phyloP scores from a whole-genome alignment of 163 green algal species.

The Dunaliella salina region DNA sequence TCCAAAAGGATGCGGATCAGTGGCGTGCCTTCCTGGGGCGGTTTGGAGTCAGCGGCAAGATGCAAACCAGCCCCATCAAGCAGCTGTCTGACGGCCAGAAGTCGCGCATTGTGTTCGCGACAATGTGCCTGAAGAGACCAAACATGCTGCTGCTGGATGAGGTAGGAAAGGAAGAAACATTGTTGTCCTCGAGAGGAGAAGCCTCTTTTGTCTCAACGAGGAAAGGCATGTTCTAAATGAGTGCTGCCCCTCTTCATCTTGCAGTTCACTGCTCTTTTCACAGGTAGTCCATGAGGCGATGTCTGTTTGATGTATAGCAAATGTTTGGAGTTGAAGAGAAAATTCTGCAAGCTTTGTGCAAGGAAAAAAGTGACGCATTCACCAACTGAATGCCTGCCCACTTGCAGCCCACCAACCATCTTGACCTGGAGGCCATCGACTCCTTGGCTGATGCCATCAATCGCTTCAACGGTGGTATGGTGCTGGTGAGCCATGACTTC shows the following conservation, averaged over 20 bases:
- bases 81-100: conserved; percentile 74
- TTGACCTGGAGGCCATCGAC: conserved; percentile 93
- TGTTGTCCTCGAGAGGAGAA: background rate
- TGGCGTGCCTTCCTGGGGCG: conserved; percentile 76
- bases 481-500: conserved; percentile 79
- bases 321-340: too few species aligned
- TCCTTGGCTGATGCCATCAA: conserved; percentile 75
- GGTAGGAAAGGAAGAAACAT: background rate
- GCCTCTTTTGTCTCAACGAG: background rate
- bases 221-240: background rate
- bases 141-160: conserved; percentile 79
- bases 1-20: conserved; percentile 65
- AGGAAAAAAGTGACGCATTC: too few species aligned
- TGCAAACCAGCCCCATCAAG: conserved; percentile 76
- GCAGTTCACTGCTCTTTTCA: background rate
- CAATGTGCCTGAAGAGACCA: conserved; percentile 69
- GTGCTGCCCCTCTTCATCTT: background rate
- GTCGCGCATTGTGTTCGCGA: conserved; percentile 70
- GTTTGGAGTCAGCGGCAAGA: conserved; percentile 82
- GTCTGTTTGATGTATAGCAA: too few species aligned
- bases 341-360: too few species aligned
- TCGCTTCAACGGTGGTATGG: conserved; percentile 64
- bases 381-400: too few species aligned
- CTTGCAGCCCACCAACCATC: conserved; percentile 89
- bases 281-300: too few species aligned